A percentile compares a stretch with the other conserved stretches of the same genome.
These are phyloP conservation scores for Ceratobasidium sp. DNA, from an alignment of 1,284 basidiomycete species.

Conservation along the genomic window DNA sequence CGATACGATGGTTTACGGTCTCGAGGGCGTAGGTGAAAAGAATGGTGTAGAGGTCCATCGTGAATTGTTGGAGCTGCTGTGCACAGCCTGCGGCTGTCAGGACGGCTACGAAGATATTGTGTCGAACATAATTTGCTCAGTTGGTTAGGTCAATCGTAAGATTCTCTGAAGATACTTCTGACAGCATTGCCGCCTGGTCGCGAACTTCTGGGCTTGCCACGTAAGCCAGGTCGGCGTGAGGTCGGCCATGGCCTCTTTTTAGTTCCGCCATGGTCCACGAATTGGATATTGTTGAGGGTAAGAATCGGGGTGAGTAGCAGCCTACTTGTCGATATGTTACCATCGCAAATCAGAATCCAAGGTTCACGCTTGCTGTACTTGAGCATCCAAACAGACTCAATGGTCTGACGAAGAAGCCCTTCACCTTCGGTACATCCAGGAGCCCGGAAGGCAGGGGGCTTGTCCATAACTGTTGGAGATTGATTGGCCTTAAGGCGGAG, in stretches of 20 bases:
- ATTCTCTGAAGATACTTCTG: conserved; percentile 83
- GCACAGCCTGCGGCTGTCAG: conserved; percentile 80
- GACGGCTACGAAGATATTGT: conserved; percentile 87
- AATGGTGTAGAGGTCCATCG: conserved; percentile 89
- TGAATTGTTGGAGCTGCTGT: conserved; percentile 81
- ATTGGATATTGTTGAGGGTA: conserved; percentile 85
- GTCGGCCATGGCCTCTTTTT: conserved; percentile 50
- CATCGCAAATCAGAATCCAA: no score
- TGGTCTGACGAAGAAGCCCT: no score
- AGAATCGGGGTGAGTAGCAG: conserved; percentile 85
- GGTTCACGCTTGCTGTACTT: no score
- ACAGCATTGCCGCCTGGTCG: conserved; percentile 75
- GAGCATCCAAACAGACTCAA: no score
- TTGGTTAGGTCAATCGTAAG: conserved; percentile 83
- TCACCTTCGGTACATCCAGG: no score
- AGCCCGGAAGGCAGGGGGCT: no score
- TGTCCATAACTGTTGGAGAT: no score
- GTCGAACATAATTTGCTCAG: conserved; percentile 86
- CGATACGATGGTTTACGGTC: conserved; percentile 82
- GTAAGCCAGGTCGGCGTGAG: no score
- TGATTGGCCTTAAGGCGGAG: no score
- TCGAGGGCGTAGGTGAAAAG: conserved; percentile 93
- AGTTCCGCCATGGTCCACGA: conserved; percentile 65
- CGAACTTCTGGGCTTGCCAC: conserved; percentile 72
- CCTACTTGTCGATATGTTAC: conserved; percentile 84